Base-by-base conservation (phyloP, 306 rosid genomes). In the Ceratonia siliqua region DNA sequence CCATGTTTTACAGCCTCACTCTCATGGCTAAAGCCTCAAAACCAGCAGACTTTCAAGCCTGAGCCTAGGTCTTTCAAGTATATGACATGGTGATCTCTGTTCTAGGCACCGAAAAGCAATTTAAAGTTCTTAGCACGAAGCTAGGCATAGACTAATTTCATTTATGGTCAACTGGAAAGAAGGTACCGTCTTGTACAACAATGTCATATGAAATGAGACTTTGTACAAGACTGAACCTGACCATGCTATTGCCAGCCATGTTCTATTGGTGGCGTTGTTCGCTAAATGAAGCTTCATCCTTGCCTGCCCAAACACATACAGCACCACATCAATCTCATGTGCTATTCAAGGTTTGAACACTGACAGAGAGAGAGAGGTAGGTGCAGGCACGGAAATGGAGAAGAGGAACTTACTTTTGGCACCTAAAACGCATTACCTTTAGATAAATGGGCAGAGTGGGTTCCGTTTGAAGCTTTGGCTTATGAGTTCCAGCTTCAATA, bases 401-500 rank as follows among this genome's bases (percentile, higher is more conserved):
- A 48, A 49, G 4, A 38, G 18, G 17, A 54, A 58, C 54, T 53
- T 24, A 57, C 50, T 17, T 22, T 36, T n/a, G 41, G 27, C 56
- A 75, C 65, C 39, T 78, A 17, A 28, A 63, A 55, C 78, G 61
- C 12, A 30, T 72, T 89, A 95, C 99, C 99, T 92, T 90, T 61
- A 95, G 93, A 77, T 79, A 83, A 62, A 95, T 82, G 0, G 99
- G 98, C 75, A 92, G 59, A 46, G 99, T 92, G 17, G 99, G 97
- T 65, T 92, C 98, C 1, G 89, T 78, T 78, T 86, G 92, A 78
- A 92, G 84, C 79, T 78, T 92, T 22, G 80, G 74, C 71, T 73
- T 89, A 13, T 72, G 57, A 4, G 18, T 73, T 30, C 97, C 99
- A 68, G 97, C 85, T 92, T 95, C 96, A 67, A 89, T 83, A 84